Percentiles rank a stretch among this genome's conserved stretches.
These are phyloP conservation scores for Lepidium didymum DNA, from an alignment of 345 rosid species.

Conservation along the genomic window DNA sequence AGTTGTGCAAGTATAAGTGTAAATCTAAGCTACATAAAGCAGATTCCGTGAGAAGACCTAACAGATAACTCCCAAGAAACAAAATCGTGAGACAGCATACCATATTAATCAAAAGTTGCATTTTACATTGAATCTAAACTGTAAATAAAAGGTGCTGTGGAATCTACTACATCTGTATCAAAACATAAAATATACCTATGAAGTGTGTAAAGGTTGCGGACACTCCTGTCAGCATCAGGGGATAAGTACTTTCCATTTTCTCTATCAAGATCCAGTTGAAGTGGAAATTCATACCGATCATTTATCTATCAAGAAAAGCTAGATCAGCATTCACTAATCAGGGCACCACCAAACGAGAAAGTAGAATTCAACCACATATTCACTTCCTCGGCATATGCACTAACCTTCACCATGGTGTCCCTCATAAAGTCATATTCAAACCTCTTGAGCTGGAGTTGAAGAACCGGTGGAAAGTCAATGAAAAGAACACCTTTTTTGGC, in stretches of 20 bases:
- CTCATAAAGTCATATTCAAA: conserved; percentile 95
- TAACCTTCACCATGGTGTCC: conserved; percentile 93
- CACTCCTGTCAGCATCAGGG: conserved; percentile 86
- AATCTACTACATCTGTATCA: not conserved
- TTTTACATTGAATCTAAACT: not conserved
- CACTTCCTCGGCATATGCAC: conserved; percentile 20
- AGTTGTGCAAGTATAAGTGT: not conserved
- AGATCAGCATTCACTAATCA: conserved; percentile 23
- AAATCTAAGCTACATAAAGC: not conserved
- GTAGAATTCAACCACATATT: not conserved
- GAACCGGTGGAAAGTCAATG: conserved; percentile 94
- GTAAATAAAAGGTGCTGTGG: not conserved
- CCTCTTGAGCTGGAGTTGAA: conserved; percentile 92
- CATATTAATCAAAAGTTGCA: not conserved
- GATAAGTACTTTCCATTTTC: conserved; percentile 80
- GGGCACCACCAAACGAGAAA: conserved; percentile 11
- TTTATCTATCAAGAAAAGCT: conserved; percentile 58
- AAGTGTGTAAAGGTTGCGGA: conserved; percentile 86
- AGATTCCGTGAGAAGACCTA: not conserved
- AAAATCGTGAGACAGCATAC: not conserved
- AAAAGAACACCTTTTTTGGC: conserved; percentile 90
- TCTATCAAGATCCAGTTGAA: conserved; percentile 93
- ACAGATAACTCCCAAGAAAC: not conserved
- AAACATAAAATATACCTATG: conserved; percentile 48
- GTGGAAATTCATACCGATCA: conserved; percentile 94